Base-by-base conservation (phyloP, 495 filamentous ascomycete genomes). In the Cenococcum geophilum region DNA sequence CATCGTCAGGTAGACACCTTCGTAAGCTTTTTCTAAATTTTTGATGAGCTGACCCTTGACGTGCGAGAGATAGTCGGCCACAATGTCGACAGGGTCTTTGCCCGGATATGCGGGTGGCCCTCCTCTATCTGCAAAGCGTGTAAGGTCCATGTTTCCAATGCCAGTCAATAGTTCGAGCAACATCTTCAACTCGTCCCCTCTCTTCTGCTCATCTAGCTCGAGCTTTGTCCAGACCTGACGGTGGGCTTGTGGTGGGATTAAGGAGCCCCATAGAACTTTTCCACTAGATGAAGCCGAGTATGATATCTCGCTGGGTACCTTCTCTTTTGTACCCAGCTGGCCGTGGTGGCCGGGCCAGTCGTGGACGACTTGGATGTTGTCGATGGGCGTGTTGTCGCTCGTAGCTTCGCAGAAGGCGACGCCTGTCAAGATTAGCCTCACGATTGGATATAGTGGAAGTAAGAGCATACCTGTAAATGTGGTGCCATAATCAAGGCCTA, bases 141-240 rank as follows among this genome's bases (percentile, higher is more conserved):
- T 52, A 23, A 52, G 49, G 49, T 52, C 49, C 23, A 52, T 9
- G 8, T 52, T 52, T 32, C 49, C 49, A 25, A 52, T 27, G 23
- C 34, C 16, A 4, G 25, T 43, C n/a, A 36, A 18, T 9, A 35
- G 5, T 23, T 35, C 22, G 36, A 22, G 45, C 34, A 35, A 60
- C 8, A 22, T 54, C 60, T 35, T 50, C 21, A 48, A 18, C 14
- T 43, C 57, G 12, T 62, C 60, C 0, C 53, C 60, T 21, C 16
- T n/a, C 14, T 45, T 59, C 8, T 52, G 40, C n/a, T 11, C 34
- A 20, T 64, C 52, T 1, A 64, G 62, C 37, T 60, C 52, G 5
- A 64, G 32, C 47, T 64, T 64, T 12, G 62, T 64, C 62, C 62
- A 60, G 36, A 60, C 47, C 25, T 64, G 35, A 4, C 62, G 57